Evolutionary conservation across 805 yeast species (phyloP).

Genomic region (Candida pini): DNA sequence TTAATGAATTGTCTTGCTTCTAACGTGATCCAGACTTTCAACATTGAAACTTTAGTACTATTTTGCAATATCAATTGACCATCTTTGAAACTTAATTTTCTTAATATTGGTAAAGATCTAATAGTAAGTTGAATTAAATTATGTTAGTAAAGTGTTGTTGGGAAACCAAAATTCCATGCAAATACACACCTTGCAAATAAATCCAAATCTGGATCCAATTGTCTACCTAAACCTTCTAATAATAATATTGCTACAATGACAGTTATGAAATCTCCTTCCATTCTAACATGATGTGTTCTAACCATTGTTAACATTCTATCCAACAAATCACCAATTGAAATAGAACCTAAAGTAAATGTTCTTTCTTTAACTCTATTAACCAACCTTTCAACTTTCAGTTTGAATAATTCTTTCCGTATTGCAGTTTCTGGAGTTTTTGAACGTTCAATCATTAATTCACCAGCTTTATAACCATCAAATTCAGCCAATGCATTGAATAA

Average conservation of each 20-base stretch:
- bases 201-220: constrained; percentile 87
- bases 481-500: constrained; percentile 82
- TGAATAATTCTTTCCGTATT: constrained; percentile 76
- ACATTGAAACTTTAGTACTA: constrained; percentile 68
- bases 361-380: constrained; percentile 77
- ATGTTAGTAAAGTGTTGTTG: constrained; percentile 25
- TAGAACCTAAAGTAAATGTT: constrained; percentile 88
- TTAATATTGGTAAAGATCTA: constrained; percentile 77
- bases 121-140: neutral
- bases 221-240: constrained; percentile 93
- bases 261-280: constrained; percentile 96
- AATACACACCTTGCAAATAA: constrained; percentile 92
- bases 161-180: constrained; percentile 33
- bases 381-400: constrained; percentile 76
- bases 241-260: constrained; percentile 90
- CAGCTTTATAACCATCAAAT: constrained; percentile 92
- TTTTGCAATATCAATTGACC: constrained; percentile 51
- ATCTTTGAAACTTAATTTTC: constrained; percentile 74
- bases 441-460: constrained; percentile 91
- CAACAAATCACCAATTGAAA: constrained; percentile 85
- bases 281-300: constrained; percentile 86
- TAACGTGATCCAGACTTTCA: constrained; percentile 84
- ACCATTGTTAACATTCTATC: constrained; percentile 90
- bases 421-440: constrained; percentile 94
- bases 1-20: constrained; percentile 84